Base-by-base conservation (phyloP, 2,329 filamentous ascomycete genomes). In the Cryphonectria nitschkei region DNA sequence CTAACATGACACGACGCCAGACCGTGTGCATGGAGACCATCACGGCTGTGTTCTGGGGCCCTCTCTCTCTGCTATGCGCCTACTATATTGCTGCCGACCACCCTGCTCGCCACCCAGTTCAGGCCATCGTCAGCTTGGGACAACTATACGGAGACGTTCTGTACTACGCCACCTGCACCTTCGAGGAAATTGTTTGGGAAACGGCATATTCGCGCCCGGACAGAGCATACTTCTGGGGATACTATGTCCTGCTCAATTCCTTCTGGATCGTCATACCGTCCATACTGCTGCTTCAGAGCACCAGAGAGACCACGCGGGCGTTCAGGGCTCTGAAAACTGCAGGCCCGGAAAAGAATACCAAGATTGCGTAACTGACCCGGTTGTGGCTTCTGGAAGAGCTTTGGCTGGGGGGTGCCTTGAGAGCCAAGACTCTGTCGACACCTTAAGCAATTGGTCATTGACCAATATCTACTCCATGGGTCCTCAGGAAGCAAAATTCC, bases 1-100 rank as follows among this genome's bases (percentile, higher is more conserved):
- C 26, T 32, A 32, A 58, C 29, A 34, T 13, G 2, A 22, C 19
- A 22, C 3, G 3, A n/a, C 22, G 1, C 26, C 29, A 58, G 54
- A 32, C 26, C n/a, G 80, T 87, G n/a, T 83, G 82, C 74, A 88
- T 88, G 85, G 86, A 88, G 77, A 80, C 83, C 69, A 76, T 87
- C 69, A 88, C 86, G 8, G 85, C 86, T 46, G 76, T 84, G 56
- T 79, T 80, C 75, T 88, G 86, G 86, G 86, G 86, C 1, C 86
- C 86, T 1, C 76, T 88, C 58, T 87, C 84, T 54, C 84, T 87
- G 73, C 65, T 81, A 50, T 79, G 81, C 72, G 85, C 84, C 3
- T 82, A 78, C 74, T 80, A 78, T 73, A 84, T 87, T 74, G 78
- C 82, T 60, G 77, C 77, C 56, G 76, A 81, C 26, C 81, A 85